Evolutionary conservation across 2,329 filamentous ascomycete species (phyloP).

Genomic region (Xylaria sp.): DNA sequence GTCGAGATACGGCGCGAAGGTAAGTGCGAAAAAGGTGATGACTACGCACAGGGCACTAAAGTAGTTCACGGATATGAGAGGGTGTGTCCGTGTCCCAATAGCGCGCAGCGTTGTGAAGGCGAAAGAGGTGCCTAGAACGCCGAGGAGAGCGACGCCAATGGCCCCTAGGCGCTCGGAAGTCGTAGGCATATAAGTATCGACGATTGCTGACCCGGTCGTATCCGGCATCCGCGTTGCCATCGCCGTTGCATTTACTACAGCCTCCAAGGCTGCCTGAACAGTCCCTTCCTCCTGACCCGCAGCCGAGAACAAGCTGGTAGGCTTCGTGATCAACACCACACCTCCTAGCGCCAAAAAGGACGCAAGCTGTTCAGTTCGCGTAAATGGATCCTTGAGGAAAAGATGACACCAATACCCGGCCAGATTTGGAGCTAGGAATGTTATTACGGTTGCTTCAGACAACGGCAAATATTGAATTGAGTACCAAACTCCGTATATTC

Average conservation of each 20-base stretch:
- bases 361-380: slow-evolving; percentile 79
- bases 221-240: slow-evolving; percentile 37
- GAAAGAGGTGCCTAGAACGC: slow-evolving; percentile 78
- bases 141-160: slow-evolving; percentile 77
- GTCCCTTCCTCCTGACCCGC: slow-evolving; percentile 15
- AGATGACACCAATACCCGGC: slow-evolving; percentile 84
- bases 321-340: slow-evolving; percentile 85
- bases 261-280: slow-evolving; percentile 37
- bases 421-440: slow-evolving; percentile 83
- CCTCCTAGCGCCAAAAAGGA: slow-evolving; percentile 80
- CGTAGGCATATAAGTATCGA: slow-evolving; percentile 52
- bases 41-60: slow-evolving; percentile 78
- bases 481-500: slow-evolving; percentile 80
- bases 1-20: slow-evolving; percentile 55
- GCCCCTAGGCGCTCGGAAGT: slow-evolving; percentile 75
- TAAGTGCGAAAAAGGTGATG: slow-evolving; percentile 72
- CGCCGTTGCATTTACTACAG: slow-evolving; percentile 27
- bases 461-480: slow-evolving; percentile 64
- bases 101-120: slow-evolving; percentile 81
- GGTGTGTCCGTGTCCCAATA: slow-evolving; percentile 83
- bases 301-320: slow-evolving; percentile 57
- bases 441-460: slow-evolving; percentile 89
- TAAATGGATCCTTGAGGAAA: slow-evolving; percentile 80
- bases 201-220: slow-evolving; percentile 50
- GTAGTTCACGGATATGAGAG: slow-evolving; percentile 87